Percentiles rank a stretch among this genome's conserved stretches.
Evolutionary conservation across 257 asterid species (phyloP).

Genomic region (Voacanga thouarsii): DNA sequence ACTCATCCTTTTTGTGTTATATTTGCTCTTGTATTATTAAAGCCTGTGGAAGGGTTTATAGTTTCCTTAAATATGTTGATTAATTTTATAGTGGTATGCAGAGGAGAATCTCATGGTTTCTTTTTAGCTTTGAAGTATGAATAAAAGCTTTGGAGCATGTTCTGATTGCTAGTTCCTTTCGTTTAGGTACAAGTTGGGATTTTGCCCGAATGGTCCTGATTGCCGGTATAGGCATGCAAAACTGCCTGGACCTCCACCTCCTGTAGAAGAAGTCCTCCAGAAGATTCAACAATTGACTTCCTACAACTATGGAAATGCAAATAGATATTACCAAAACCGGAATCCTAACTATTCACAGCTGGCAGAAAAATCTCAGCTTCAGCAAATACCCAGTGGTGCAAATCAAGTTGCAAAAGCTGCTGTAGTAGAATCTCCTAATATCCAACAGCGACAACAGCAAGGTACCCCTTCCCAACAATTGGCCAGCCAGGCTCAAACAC

Average conservation of each 20-base stretch:
- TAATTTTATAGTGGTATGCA: neutral
- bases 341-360: constrained; percentile 53
- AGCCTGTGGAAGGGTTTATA: neutral
- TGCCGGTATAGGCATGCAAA: constrained; percentile 97
- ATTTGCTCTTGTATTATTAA: neutral
- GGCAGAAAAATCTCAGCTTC: constrained; percentile 57
- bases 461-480: constrained; percentile 57
- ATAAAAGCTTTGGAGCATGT: constrained; percentile 5
- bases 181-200: constrained; percentile 90
- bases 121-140: neutral
- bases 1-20: neutral
- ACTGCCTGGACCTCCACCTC: constrained; percentile 97
- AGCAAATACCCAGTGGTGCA: constrained; percentile 47
- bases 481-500: constrained; percentile 51
- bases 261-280: constrained; percentile 88
- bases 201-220: constrained; percentile 97
- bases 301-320: constrained; percentile 55
- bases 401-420: constrained; percentile 43
- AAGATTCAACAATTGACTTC: constrained; percentile 81
- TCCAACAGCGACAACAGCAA: constrained; percentile 44
- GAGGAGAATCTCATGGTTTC: neutral
- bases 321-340: constrained; percentile 69
- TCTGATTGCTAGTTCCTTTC: constrained; percentile 24
- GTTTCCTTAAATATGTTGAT: neutral
- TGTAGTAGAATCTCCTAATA: constrained; percentile 42